These are phyloP conservation scores for Fagopyrum tataricum DNA, from an alignment of 148 eudicot genomes.

Conservation along the genomic window DNA sequence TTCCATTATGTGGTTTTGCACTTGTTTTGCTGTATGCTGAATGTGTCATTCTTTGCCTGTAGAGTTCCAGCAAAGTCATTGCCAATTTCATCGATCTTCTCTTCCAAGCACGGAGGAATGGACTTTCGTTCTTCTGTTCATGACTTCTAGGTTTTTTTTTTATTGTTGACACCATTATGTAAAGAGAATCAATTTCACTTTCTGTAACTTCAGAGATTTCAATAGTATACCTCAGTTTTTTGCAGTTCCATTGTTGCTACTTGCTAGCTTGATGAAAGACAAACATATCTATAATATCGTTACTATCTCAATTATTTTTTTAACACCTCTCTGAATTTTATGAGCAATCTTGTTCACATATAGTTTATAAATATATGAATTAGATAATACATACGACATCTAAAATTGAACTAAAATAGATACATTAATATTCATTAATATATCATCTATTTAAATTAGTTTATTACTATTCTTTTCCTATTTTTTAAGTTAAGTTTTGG, in stretches of 20 bases:
- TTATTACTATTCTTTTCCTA: no score
- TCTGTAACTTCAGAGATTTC: neutral
- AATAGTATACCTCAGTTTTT: neutral
- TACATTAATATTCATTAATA: no score
- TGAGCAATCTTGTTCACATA: neutral
- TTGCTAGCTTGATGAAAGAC: neutral
- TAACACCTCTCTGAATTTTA: neutral
- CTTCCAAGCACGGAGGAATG: slow-evolving; percentile 49
- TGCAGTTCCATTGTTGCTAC: neutral
- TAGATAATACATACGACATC: no score
- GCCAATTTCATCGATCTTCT: slow-evolving; percentile 41
- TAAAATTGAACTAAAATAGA: no score
- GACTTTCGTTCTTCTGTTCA: slow-evolving; percentile 59
- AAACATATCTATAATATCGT: neutral
- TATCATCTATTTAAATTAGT: no score
- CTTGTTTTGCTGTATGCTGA: slow-evolving; percentile 17
- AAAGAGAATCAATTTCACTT: neutral
- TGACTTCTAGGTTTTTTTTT: slow-evolving; percentile 36
- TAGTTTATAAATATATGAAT: neutral
- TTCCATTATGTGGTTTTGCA: neutral
- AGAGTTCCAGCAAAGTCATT: slow-evolving; percentile 44
- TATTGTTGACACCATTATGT: neutral
- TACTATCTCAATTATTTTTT: neutral
- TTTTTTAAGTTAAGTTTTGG: no score
- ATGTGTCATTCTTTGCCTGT: slow-evolving; percentile 31